Conservation (phyloP, 176 grass and related monocot species). For the Carex littledalei region DNA sequence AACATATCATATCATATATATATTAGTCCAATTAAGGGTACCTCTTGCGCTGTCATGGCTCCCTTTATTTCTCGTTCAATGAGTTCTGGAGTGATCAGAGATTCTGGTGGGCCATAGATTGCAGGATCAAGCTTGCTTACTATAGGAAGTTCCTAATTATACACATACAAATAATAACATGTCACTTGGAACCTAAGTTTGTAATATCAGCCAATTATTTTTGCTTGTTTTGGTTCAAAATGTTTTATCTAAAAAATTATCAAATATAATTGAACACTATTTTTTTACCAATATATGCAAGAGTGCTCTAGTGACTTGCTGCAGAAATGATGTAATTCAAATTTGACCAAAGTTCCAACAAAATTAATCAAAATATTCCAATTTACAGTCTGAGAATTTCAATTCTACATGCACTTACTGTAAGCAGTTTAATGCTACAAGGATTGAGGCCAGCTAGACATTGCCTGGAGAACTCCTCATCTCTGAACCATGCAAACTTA, state of each 20-base stretch:
- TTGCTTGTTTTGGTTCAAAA: neutral
- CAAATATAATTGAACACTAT: neutral
- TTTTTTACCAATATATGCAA: neutral
- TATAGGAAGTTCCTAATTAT: slow-evolving; percentile 58
- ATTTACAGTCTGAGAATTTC: neutral
- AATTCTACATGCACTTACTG: slow-evolving; percentile 23
- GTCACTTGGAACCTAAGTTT: neutral
- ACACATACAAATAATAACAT: neutral
- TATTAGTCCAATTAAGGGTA: neutral
- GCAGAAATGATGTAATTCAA: neutral
- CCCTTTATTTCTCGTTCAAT: slow-evolving; percentile 53
- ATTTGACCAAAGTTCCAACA: neutral
- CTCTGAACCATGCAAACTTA: slow-evolving; percentile 68
- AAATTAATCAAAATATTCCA: neutral
- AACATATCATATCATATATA: too few species aligned
- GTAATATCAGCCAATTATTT: neutral
- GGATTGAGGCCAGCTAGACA: slow-evolving; percentile 73
- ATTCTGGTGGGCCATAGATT: slow-evolving; percentile 66
- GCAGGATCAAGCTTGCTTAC: slow-evolving; percentile 68
- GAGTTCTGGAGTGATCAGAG: slow-evolving; percentile 48
- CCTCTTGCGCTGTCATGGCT: slow-evolving; percentile 41
- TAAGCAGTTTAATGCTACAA: slow-evolving; percentile 49
- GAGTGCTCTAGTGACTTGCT: neutral
- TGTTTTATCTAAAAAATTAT: neutral
- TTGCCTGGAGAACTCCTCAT: slow-evolving; percentile 77